phyloP scores from a whole-genome alignment of 176 grass and related monocot species.

The Ampelocalamus luodianensis region DNA sequence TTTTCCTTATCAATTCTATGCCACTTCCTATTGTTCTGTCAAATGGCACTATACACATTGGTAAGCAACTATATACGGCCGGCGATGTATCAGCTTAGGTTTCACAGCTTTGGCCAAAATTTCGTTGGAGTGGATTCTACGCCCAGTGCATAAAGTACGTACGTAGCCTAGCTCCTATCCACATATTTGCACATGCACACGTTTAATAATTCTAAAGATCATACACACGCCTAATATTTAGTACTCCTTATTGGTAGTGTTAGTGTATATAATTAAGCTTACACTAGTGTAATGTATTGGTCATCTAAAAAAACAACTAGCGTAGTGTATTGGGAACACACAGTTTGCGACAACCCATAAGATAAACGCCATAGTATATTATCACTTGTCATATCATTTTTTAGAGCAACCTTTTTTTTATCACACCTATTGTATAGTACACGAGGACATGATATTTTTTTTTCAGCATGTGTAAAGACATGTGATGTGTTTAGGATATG shows the following conservation, averaged over 20 bases:
- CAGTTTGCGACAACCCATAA: background rate
- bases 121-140: background rate
- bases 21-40: background rate
- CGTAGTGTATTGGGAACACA: background rate
- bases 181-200: background rate
- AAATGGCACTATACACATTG: background rate
- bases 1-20: background rate
- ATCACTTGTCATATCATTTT: background rate
- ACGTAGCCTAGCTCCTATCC: background rate
- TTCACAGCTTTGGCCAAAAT: background rate
- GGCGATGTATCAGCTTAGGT: background rate
- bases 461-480: background rate
- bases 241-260: background rate
- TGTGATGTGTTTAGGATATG: slow-evolving; percentile 18
- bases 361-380: background rate
- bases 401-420: background rate
- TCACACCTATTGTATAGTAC: background rate
- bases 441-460: background rate
- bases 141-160: background rate
- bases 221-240: background rate
- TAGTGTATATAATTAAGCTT: background rate
- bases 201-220: too few species aligned
- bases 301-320: background rate
- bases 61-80: background rate
- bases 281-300: background rate